These are phyloP conservation scores for Drechmeria coniospora DNA, from an alignment of 2,329 filamentous ascomycete species.

Conservation along the genomic window DNA sequence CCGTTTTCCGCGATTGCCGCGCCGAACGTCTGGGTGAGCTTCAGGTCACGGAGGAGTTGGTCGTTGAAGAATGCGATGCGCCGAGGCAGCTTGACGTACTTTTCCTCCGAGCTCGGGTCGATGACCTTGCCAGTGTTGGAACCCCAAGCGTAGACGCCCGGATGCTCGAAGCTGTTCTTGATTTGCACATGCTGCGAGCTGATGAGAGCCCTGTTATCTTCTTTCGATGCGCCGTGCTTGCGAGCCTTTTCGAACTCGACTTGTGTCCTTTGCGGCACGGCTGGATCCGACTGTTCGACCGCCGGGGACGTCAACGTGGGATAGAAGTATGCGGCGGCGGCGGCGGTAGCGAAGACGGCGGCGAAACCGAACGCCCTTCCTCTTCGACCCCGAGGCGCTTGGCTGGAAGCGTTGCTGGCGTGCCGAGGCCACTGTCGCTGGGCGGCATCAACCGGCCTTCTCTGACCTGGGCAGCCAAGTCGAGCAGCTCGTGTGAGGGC, in stretches of 20 bases:
- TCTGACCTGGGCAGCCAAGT: slow-evolving; percentile 10
- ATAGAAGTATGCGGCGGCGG: slow-evolving; percentile 23
- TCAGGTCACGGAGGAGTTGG: slow-evolving; percentile 70
- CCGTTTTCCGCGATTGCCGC: slow-evolving; percentile 79
- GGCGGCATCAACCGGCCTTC: slow-evolving; percentile 6
- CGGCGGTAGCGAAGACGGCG: slow-evolving; percentile 22
- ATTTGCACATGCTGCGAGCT: slow-evolving; percentile 82
- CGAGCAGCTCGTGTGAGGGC: slow-evolving; percentile 13
- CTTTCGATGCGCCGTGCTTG: slow-evolving; percentile 41
- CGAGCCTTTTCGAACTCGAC: slow-evolving; percentile 54
- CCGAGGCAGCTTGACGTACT: slow-evolving; percentile 62
- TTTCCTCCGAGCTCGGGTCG: slow-evolving; percentile 66
- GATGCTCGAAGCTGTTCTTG: slow-evolving; percentile 64
- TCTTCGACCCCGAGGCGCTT: slow-evolving; percentile 9
- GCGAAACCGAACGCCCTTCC: slow-evolving; percentile 15
- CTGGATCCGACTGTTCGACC: slow-evolving; percentile 5
- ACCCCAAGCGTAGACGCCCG: slow-evolving; percentile 89
- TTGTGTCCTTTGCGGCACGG: slow-evolving; percentile 26
- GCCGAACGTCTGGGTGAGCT: slow-evolving; percentile 67
- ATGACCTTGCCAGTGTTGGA: slow-evolving; percentile 75
- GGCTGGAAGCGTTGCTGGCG: slow-evolving; percentile 9
- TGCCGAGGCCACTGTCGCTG: slow-evolving; percentile 16
- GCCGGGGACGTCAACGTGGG: slow-evolving; percentile 15
- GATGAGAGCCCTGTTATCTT: slow-evolving; percentile 60
- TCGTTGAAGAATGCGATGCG: slow-evolving; percentile 73